Evolutionary conservation across 2,329 filamentous ascomycete genomes (phyloP).

Genomic region (Plectosphaerella plurivora): DNA sequence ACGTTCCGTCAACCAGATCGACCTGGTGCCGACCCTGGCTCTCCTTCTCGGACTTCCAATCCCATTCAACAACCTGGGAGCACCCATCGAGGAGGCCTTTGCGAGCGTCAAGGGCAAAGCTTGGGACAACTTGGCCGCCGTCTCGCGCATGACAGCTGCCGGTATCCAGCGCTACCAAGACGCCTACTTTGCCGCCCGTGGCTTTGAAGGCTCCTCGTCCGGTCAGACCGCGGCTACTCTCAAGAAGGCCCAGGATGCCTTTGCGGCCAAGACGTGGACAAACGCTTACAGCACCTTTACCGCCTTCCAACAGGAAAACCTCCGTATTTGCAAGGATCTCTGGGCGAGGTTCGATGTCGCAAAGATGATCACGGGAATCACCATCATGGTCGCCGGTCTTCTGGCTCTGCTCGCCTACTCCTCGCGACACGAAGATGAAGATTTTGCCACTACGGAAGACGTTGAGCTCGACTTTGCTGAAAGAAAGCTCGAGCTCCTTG

Average conservation of each 20-base stretch:
- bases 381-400: conserved; percentile 64
- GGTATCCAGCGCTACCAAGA: conserved; percentile 87
- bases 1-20: conserved; percentile 78
- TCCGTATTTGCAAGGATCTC: conserved; percentile 73
- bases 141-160: conserved; percentile 72
- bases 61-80: conserved; percentile 92
- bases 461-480: conserved; percentile 56
- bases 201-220: conserved; percentile 54
- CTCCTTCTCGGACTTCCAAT: conserved; percentile 87
- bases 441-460: conserved; percentile 49
- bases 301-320: conserved; percentile 72
- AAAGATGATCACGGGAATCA: conserved; percentile 78
- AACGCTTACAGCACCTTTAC: conserved; percentile 56
- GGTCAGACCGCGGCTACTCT: conserved; percentile 41
- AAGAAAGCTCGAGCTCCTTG: conserved; percentile 49
- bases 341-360: conserved; percentile 91
- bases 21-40: conserved; percentile 87
- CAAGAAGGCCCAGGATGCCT: conserved; percentile 40
- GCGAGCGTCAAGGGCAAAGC: conserved; percentile 63
- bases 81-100: conserved; percentile 92
- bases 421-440: conserved; percentile 50
- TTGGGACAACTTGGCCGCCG: conserved; percentile 72
- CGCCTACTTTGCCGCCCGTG: conserved; percentile 72
- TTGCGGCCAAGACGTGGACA: conserved; percentile 30
- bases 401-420: conserved; percentile 70